Evolutionary conservation across 352 stramenopile species (phyloP).

Genomic region (Phytophthora chlamydospora): DNA sequence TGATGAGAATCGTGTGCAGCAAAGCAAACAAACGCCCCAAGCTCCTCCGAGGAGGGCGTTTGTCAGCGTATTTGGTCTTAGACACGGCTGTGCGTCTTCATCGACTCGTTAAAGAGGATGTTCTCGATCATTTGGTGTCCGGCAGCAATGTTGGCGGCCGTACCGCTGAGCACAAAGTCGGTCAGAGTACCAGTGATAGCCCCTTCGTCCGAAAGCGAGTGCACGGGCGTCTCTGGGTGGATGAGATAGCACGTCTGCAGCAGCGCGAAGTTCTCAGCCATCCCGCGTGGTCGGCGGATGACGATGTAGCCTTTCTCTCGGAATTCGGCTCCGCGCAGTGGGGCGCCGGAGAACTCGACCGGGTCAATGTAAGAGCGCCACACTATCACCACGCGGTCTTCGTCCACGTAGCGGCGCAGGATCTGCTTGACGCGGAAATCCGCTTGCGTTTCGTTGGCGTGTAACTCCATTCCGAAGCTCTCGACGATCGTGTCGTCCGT

Average conservation of each 20-base stretch:
- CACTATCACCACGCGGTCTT: conserved; percentile 57
- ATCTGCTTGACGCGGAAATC: conserved; percentile 68
- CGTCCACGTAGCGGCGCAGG: conserved; percentile 49
- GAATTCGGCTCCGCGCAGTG: conserved; percentile 51
- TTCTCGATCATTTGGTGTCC: conserved; percentile 64
- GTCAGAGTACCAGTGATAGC: conserved; percentile 39
- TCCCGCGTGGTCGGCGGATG: conserved; percentile 41
- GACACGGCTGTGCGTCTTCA: conserved; percentile 34
- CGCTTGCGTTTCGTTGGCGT: conserved; percentile 53
- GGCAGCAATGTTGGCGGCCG: conserved; percentile 40
- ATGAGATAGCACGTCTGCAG: conserved; percentile 68
- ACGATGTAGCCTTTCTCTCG: conserved; percentile 65
- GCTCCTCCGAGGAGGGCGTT: too few relatives aligned
- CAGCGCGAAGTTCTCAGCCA: conserved; percentile 37
- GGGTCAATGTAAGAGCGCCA: conserved; percentile 66
- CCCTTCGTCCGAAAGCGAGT: conserved; percentile 31
- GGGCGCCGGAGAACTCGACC: conserved; percentile 53
- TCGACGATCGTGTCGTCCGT: conserved; percentile 66
- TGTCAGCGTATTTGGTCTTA: background rate
- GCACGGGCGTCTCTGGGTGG: conserved; percentile 44
- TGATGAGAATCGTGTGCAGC: too few relatives aligned
- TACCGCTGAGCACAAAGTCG: conserved; percentile 48
- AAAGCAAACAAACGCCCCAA: too few relatives aligned
- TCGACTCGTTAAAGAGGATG: conserved; percentile 50
- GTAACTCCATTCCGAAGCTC: conserved; percentile 60